Conservation (phyloP, 441 rosid genomes). For the Manihot esculenta region DNA sequence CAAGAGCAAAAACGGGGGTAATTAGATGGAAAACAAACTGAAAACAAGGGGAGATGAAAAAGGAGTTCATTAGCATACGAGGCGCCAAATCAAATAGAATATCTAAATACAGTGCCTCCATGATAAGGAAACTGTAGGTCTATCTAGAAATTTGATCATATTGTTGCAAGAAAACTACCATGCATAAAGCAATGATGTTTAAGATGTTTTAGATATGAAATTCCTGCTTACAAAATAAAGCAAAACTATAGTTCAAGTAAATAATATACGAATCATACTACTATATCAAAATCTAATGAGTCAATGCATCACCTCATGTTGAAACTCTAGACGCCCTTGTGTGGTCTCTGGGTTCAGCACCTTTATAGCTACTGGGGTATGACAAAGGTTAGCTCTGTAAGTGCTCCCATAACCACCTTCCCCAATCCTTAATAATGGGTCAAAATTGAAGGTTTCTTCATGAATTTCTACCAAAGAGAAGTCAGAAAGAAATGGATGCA, state of each 20-base stretch:
- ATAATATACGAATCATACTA: background rate
- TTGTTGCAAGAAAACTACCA: background rate
- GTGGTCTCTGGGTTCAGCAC: slow-evolving; percentile 57
- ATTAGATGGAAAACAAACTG: background rate
- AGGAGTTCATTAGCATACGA: background rate
- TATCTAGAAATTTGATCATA: background rate
- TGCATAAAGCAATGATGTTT: background rate
- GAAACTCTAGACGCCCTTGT: slow-evolving; percentile 80
- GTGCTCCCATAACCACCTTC: slow-evolving; percentile 90
- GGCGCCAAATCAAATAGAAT: background rate
- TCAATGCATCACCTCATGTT: slow-evolving; percentile 65
- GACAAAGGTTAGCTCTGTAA: slow-evolving; percentile 62
- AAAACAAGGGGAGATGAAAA: background rate
- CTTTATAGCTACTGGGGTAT: slow-evolving; percentile 75
- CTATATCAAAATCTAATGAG: background rate
- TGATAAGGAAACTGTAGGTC: background rate
- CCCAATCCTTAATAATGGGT: slow-evolving; percentile 70
- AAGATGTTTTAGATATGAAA: background rate
- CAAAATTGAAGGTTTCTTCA: slow-evolving; percentile 70
- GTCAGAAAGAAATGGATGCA: slow-evolving; percentile 54
- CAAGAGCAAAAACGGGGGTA: background rate
- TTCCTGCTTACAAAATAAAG: background rate
- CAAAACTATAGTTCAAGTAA: slow-evolving; percentile 16
- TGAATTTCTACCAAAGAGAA: slow-evolving; percentile 66
- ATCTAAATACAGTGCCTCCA: background rate